Percentiles rank a stretch among this genome's conserved stretches.
phyloP scores from a whole-genome alignment of 2,329 filamentous ascomycete genomes.

The Hysterium pulicare region DNA sequence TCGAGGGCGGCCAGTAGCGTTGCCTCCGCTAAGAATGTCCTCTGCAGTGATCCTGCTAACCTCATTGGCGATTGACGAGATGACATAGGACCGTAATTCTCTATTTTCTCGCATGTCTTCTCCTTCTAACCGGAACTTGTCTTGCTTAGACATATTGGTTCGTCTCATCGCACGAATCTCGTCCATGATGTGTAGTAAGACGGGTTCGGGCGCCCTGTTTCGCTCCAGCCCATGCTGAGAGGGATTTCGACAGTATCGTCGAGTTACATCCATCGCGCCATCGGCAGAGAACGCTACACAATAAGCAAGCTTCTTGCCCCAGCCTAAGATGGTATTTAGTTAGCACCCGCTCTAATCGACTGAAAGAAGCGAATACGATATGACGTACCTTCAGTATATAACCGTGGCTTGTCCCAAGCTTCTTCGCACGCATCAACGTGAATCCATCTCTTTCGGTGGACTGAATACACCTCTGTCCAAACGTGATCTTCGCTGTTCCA shows the following conservation, averaged over 20 bases:
- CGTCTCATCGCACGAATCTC: conserved; percentile 86
- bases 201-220: conserved; percentile 79
- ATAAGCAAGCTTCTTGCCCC: conserved; percentile 95
- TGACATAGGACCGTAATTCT: conserved; percentile 71
- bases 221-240: conserved; percentile 69
- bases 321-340: conserved; percentile 52
- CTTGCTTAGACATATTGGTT: conserved; percentile 78
- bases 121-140: conserved; percentile 76
- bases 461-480: conserved; percentile 96
- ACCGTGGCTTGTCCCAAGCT: conserved; percentile 86
- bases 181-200: conserved; percentile 84
- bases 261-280: conserved; percentile 66
- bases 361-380: not conserved
- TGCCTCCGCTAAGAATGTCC: conserved; percentile 31
- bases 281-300: conserved; percentile 96
- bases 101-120: conserved; percentile 74
- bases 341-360: conserved; percentile 11
- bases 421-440: conserved; percentile 95
- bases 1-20: conserved; percentile 16
- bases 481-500: conserved; percentile 98
- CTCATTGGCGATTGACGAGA: conserved; percentile 69
- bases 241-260: conserved; percentile 66
- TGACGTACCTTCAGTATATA: conserved; percentile 76
- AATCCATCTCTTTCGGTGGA: conserved; percentile 91
- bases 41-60: conserved; percentile 65